These are phyloP conservation scores for Metschnikowia peoriensis DNA, from an alignment of 805 yeast genomes.

Conservation along the genomic window DNA sequence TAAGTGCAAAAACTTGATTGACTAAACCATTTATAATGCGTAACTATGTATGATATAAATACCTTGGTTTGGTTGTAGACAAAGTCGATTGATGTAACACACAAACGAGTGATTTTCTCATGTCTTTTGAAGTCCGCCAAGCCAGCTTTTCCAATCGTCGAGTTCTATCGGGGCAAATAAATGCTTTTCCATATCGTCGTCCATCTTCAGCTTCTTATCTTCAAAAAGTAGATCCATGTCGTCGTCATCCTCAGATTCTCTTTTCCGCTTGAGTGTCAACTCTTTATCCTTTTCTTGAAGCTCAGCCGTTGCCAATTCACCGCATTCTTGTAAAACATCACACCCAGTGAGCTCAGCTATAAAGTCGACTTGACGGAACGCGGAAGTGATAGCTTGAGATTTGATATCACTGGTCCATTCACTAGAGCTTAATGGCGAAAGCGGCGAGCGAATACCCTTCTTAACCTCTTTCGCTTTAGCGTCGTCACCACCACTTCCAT, in stretches of 20 bases:
- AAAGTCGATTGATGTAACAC: not conserved
- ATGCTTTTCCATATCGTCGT: conserved; percentile 20
- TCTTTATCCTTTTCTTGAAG: conserved; percentile 10
- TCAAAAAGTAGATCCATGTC: conserved; percentile 37
- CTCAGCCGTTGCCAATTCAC: conserved; percentile 24
- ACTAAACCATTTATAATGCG: too few species aligned
- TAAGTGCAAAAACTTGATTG: too few species aligned
- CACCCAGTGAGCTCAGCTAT: conserved; percentile 34
- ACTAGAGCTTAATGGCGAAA: conserved; percentile 33
- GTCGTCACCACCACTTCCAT: conserved; percentile 27
- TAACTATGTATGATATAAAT: too few species aligned
- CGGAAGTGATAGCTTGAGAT: conserved; percentile 43
- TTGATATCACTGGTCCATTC: conserved; percentile 47
- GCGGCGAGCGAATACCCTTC: conserved; percentile 30
- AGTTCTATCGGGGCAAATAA: conserved; percentile 31
- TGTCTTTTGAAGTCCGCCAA: conserved; percentile 11
- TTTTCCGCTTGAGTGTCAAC: conserved; percentile 12
- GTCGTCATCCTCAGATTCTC: conserved; percentile 26
- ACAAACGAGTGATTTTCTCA: not conserved
- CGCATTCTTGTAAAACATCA: conserved; percentile 18
- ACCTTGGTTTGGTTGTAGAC: too few species aligned
- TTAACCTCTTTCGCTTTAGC: conserved; percentile 2
- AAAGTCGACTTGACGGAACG: conserved; percentile 44
- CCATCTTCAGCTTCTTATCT: conserved; percentile 33
- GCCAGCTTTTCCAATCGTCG: conserved; percentile 34